These are phyloP conservation scores for Adansonia gregorii DNA, from an alignment of 441 rosid species.

Conservation along the genomic window DNA sequence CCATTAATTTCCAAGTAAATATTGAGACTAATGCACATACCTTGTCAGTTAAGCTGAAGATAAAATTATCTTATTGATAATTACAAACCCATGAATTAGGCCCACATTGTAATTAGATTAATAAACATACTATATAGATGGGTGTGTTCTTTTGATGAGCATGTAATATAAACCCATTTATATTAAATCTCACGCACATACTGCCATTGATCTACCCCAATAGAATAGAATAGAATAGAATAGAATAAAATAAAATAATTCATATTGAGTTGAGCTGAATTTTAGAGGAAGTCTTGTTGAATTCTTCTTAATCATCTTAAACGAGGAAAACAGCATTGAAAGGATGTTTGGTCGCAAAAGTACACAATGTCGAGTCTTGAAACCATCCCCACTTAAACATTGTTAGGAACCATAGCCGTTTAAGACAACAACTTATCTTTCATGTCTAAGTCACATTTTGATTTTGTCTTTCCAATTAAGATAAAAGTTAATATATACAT, in stretches of 20 bases:
- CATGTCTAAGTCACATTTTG: constrained; percentile 23
- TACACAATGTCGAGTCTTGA: constrained; percentile 37
- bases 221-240: neutral
- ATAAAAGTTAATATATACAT: neutral
- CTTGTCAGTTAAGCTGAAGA: no score
- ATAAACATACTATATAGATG: no score
- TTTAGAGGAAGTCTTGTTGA: constrained; percentile 7
- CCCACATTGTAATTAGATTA: no score
- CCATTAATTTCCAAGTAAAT: no score
- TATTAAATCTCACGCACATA: no score
- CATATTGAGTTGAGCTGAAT: constrained; percentile 29
- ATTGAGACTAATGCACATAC: no score
- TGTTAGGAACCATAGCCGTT: constrained; percentile 33
- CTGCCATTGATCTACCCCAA: no score
- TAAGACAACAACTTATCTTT: constrained; percentile 34
- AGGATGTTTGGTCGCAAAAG: constrained; percentile 18
- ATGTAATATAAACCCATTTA: no score
- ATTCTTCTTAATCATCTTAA: neutral
- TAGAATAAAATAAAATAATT: no score
- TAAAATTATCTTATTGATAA: no score
- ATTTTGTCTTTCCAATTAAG: constrained; percentile 12
- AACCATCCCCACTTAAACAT: constrained; percentile 35
- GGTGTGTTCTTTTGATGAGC: no score
- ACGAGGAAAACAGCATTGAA: neutral
- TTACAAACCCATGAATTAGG: no score